phyloP scores from a whole-genome alignment of 148 eudicot species.

The Cornus controversa region DNA sequence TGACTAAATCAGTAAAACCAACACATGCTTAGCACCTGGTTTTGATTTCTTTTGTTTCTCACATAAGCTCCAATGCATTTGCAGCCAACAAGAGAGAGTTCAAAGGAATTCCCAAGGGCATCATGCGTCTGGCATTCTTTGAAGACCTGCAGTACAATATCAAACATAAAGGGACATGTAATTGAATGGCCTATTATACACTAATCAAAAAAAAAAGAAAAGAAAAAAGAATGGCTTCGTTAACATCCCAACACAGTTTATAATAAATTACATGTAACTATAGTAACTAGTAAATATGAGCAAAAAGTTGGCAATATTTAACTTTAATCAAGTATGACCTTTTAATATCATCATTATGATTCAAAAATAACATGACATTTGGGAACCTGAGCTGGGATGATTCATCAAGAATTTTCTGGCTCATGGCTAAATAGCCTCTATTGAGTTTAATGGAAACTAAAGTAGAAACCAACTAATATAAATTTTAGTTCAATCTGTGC shows the following conservation, averaged over 20 bases:
- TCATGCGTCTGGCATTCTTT: constrained; percentile 68
- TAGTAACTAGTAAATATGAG: too few relatives aligned
- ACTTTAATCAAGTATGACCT: neutral
- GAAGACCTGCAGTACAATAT: constrained; percentile 54
- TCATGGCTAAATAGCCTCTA: neutral
- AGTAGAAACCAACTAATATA: neutral
- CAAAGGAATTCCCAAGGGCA: constrained; percentile 69
- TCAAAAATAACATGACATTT: too few relatives aligned
- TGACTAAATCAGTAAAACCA: neutral
- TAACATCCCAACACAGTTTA: too few relatives aligned
- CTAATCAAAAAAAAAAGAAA: neutral
- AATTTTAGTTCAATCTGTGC: neutral
- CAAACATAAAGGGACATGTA: neutral
- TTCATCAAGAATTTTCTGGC: neutral
- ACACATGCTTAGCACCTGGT: constrained; percentile 55
- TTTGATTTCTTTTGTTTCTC: constrained; percentile 91
- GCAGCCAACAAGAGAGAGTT: constrained; percentile 81
- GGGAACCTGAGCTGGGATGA: neutral
- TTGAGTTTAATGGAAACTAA: neutral
- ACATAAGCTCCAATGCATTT: constrained; percentile 99
- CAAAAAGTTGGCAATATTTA: neutral
- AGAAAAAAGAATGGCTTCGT: too few relatives aligned
- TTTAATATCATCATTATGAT: neutral
- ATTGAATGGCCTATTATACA: neutral
- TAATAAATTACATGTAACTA: neutral